Evolutionary conservation across 2,329 filamentous ascomycete genomes (phyloP), one percentile per base, ranked within the genome.

Genomic region (Aspergillus chevalieri): DNA sequence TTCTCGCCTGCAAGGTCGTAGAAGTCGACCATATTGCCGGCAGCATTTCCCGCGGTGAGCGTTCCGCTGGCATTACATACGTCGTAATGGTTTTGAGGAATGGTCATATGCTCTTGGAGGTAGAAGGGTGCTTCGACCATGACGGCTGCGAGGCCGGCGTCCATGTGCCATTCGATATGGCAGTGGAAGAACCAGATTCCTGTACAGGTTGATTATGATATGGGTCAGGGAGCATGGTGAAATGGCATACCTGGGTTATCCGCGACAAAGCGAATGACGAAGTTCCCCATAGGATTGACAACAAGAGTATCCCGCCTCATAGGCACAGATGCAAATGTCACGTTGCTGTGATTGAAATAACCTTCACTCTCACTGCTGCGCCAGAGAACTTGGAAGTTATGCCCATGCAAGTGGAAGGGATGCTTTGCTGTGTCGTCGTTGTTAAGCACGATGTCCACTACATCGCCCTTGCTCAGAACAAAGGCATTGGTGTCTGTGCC

Each of bases 321-420:
- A 51, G 67, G 78, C 3, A 46, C 45, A 4, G 43, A 49, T 2
- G 71, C 72, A 39, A 71, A 71, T 3, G 66, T 57, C 36, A 46
- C 33, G 22, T 67, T 61, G 43, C 68, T 67, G 50, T 60, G 59
- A 30, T 63, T 53, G 48, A 65, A 67, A 58, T 66, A 44, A 53
- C 66, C 47, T 1, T 12, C 46, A 7, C 47, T 17, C 8, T 44
- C 44, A 4, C 43, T 41, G n/a, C 38, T 39, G 19, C 66, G 66
- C n/a, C 59, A 52, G 30, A 78, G 58, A n/a, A 82, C 72, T 66
- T 88, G 86, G 70, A 90, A 89, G 56, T 80, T 74, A 65, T 90
- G 86, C 0, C 87, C 87, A 70, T 93, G 90, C 1, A 94, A 69
- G 66, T 87, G 83, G 72, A 85, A 84, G 0, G 83, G 89, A 60